Evolutionary conservation across 2,329 filamentous ascomycete species (phyloP), one percentile per base, ranked within the genome.

Genomic region (Beauveria asiatica): DNA sequence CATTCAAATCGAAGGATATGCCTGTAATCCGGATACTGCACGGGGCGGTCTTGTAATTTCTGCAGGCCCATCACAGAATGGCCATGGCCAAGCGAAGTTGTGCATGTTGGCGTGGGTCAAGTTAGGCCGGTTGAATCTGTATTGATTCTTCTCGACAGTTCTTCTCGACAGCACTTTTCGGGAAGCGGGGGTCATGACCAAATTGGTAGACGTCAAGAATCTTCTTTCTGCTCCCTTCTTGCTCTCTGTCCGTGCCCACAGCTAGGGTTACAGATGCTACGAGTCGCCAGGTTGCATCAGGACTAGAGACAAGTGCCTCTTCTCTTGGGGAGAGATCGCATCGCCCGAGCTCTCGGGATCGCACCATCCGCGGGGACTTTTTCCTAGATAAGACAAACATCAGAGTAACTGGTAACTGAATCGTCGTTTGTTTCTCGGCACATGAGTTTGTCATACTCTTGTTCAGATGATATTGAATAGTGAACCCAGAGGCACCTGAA

Each of bases 271-370:
- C 56, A 58, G 48, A 51, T 51, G 23, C 46, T 25, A 33, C 46
- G 23, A 51, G 21, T 33, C 16, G 19, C 49, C n/a, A 44, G 51
- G 42, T 54, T 48, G 46, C 23, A 58, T 58, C 46, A 44, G 56
- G 23, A 58, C 46, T 50, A 58, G 23, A 51, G 45, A 45, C 46
- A 58, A 51, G 45, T 44, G 56, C 56, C 56, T 51, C 56, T 25
- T 21, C 9, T 46, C 21, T 17, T n/a, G 3, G 6, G 8, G 23
- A 21, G 30, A n/a, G 33, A 48, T 41, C 21, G 27, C 21, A 16
- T 17, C 25, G 48, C 44, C 54, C 54, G 54, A 57, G 45, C 33
- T 21, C 44, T 49, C 45, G 54, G 54, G 44, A 19, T 25, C 19
- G 25, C 54, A 25, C 19, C 25, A 30, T 46, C 30, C 13, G 44